Evolutionary conservation across 441 rosid genomes (phyloP).

Genomic region (Bocquillonia castaneifolia): DNA sequence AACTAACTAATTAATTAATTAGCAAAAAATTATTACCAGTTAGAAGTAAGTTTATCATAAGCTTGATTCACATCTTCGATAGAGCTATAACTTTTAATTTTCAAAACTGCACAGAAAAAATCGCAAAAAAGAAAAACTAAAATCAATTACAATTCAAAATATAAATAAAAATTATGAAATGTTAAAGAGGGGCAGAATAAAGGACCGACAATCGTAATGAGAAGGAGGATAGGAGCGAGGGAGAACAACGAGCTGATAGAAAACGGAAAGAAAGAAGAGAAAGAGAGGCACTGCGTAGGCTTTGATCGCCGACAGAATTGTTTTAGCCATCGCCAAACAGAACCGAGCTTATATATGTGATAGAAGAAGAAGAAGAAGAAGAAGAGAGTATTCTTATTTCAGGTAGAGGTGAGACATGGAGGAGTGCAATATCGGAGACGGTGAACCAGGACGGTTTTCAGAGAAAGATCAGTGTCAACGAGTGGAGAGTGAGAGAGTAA

Average conservation of each 20-base stretch:
- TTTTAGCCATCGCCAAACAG: constrained; percentile 6
- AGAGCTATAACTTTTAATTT: constrained; percentile 47
- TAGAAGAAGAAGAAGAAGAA: too few species aligned
- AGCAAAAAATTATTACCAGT: constrained; percentile 39
- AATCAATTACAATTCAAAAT: background rate
- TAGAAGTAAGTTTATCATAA: constrained; percentile 51
- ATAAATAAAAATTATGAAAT: background rate
- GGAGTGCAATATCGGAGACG: too few species aligned
- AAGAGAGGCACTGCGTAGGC: constrained; percentile 61
- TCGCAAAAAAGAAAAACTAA: background rate
- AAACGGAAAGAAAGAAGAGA: constrained; percentile 52
- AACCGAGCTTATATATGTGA: too few species aligned
- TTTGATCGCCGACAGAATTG: constrained; percentile 33
- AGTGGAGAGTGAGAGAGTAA: background rate
- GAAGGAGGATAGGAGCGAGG: constrained; percentile 69
- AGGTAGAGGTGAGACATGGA: too few species aligned
- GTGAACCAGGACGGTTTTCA: too few species aligned
- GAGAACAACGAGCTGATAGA: constrained; percentile 64
- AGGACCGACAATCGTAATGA: constrained; percentile 59
- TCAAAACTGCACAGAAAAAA: constrained; percentile 44
- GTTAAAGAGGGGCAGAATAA: background rate
- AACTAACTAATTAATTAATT: background rate
- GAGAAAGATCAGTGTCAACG: background rate
- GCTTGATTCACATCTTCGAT: constrained; percentile 60
- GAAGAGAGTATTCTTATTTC: too few species aligned